Evolutionary conservation across 208 protist genomes (phyloP).

Genomic region (Trypanosoma lewisi): DNA sequence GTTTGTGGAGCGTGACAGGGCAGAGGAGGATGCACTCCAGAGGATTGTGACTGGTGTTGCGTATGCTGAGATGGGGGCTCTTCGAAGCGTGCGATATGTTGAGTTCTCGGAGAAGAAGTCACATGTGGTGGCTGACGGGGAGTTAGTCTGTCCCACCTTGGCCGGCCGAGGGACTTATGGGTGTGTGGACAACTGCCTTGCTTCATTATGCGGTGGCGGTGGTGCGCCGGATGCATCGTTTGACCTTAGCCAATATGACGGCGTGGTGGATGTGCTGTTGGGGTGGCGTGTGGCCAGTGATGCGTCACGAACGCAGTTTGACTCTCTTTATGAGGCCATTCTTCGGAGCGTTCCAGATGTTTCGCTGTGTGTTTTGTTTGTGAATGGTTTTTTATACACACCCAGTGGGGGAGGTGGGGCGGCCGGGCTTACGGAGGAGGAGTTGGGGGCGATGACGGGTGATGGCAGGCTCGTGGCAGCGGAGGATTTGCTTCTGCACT

Average conservation of each 20-base stretch:
- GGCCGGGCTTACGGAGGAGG: neutral
- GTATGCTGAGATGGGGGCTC: conserved; percentile 24
- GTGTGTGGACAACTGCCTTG: neutral
- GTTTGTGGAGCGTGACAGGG: conserved; percentile 35
- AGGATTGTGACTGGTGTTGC: conserved; percentile 21
- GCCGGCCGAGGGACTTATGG: neutral
- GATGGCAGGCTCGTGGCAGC: neutral
- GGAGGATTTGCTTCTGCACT: conserved; percentile 15
- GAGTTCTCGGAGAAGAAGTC: conserved; percentile 23
- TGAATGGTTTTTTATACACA: conserved; percentile 22
- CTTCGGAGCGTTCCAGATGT: conserved; percentile 3
- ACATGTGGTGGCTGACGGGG: conserved; percentile 5
- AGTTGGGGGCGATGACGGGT: conserved; percentile 11
- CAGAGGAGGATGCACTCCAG: conserved; percentile 29
- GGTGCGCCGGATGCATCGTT: conserved; percentile 20
- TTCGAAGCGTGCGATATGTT: conserved; percentile 30
- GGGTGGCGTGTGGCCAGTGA: conserved; percentile 28
- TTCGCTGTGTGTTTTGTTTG: conserved; percentile 18
- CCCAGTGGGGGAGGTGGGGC: conserved; percentile 5
- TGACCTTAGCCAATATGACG: conserved; percentile 12
- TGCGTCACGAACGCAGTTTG: conserved; percentile 1
- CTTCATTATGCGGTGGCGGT: neutral
- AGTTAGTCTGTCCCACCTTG: neutral
- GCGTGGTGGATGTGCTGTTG: conserved; percentile 31
- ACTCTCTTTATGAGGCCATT: conserved; percentile 18